Percentiles rank a stretch among this genome's conserved stretches.
Evolutionary conservation across 805 yeast species (phyloP).

Genomic region (Kuraishia borneana): DNA sequence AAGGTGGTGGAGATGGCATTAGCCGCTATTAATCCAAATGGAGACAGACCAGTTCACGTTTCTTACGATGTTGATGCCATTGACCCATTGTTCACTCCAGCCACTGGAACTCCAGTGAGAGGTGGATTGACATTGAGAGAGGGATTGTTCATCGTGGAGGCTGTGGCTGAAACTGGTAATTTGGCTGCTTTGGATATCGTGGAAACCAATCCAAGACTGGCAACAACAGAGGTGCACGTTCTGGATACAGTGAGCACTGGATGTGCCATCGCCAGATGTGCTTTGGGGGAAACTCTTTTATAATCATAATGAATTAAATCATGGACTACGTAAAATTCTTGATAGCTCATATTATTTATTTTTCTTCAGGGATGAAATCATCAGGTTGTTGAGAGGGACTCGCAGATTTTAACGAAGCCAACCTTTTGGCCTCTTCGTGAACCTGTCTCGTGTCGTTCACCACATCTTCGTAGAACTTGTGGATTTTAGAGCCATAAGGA

Average conservation of each 20-base stretch:
- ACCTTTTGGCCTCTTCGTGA: slow-evolving; percentile 63
- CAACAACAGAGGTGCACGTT: slow-evolving; percentile 62
- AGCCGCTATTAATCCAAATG: slow-evolving; percentile 61
- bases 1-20: slow-evolving; percentile 89
- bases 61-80: slow-evolving; percentile 96
- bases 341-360: neutral
- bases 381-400: slow-evolving; percentile 1
- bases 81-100: slow-evolving; percentile 89
- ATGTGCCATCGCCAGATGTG: slow-evolving; percentile 84
- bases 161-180: slow-evolving; percentile 82
- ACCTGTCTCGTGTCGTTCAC: slow-evolving; percentile 50
- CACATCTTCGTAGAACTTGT: slow-evolving; percentile 44
- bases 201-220: slow-evolving; percentile 87
- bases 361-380: neutral
- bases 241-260: slow-evolving; percentile 85
- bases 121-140: slow-evolving; percentile 94
- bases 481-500: slow-evolving; percentile 48
- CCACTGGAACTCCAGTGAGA: slow-evolving; percentile 96
- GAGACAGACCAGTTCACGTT: slow-evolving; percentile 67
- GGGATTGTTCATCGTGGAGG: slow-evolving; percentile 87
- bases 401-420: slow-evolving; percentile 47
- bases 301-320: slow-evolving; percentile 14
- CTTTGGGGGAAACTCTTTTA: slow-evolving; percentile 81
- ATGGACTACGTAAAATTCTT: neutral
- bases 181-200: slow-evolving; percentile 84